Conservation (phyloP, 1,284 basidiomycete genomes). For the Moesziomyces antarcticus region DNA sequence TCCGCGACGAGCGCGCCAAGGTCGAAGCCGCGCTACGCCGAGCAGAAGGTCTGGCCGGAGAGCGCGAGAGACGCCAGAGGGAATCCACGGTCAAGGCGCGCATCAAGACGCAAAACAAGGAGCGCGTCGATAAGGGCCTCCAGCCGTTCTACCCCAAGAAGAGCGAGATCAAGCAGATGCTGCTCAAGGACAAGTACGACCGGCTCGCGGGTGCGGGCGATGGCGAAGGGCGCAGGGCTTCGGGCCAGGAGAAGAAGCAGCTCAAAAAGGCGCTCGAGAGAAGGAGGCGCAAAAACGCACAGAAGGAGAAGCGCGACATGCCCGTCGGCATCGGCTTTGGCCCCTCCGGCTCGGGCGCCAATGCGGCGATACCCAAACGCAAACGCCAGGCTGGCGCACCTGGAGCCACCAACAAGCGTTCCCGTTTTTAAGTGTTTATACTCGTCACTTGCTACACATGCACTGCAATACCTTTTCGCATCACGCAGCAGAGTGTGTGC, state of each 20-base stretch:
- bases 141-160: constrained; percentile 84
- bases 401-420: constrained; percentile 8
- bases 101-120: constrained; percentile 68
- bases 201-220: constrained; percentile 25
- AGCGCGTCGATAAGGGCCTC: constrained; percentile 58
- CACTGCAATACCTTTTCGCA: too few relatives aligned
- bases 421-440: constrained; percentile 6
- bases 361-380: constrained; percentile 35
- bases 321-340: constrained; percentile 42
- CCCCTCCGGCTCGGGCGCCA: constrained; percentile 1
- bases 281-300: constrained; percentile 84
- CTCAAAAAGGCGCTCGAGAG: constrained; percentile 84
- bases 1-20: constrained; percentile 77
- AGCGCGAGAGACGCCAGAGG: constrained; percentile 77
- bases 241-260: constrained; percentile 69
- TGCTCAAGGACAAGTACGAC: constrained; percentile 57
- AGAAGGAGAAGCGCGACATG: constrained; percentile 82
- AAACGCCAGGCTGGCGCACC: constrained; percentile 13
- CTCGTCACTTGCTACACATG: too few relatives aligned
- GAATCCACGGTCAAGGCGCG: constrained; percentile 71
- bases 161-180: constrained; percentile 71
- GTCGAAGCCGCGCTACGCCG: constrained; percentile 83
- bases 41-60: constrained; percentile 74
- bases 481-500: too few relatives aligned
- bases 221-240: constrained; percentile 15